phyloP scores from a whole-genome alignment of 2,329 filamentous ascomycete species.

The Alternaria gansuensis region DNA sequence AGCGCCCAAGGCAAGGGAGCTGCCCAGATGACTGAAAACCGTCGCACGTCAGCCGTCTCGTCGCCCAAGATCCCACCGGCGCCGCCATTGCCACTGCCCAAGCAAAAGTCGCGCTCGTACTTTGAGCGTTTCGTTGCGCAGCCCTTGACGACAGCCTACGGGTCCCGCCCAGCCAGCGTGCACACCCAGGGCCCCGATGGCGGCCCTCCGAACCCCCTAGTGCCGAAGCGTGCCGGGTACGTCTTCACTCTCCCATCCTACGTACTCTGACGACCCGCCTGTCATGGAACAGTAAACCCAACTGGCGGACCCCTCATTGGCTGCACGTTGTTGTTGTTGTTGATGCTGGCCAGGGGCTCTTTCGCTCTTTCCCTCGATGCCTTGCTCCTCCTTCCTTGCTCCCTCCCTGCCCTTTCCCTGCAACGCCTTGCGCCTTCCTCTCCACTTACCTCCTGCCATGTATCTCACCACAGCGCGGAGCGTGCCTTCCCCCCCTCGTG shows the following conservation, averaged over 20 bases:
- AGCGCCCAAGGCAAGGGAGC: not conserved
- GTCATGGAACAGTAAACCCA: not conserved
- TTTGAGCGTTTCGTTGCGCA: conserved; percentile 64
- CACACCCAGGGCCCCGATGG: conserved; percentile 55
- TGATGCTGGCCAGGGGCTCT: conserved; percentile 4
- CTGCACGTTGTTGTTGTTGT: not conserved
- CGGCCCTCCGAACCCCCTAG: conserved; percentile 48
- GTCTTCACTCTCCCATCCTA: conserved; percentile 20
- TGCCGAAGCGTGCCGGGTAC: conserved; percentile 51
- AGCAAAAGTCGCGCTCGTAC: conserved; percentile 46
- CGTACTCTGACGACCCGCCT: not conserved
- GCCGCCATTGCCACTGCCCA: conserved; percentile 50
- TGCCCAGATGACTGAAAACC: conserved; percentile 19
- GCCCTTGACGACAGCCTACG: conserved; percentile 60
- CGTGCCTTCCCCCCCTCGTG: conserved; percentile 1
- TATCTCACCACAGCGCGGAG: conserved; percentile 1
- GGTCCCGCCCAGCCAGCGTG: conserved; percentile 63
- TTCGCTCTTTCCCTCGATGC: conserved; percentile 9
- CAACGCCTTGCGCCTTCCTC: conserved; percentile 1
- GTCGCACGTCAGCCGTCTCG: conserved; percentile 23
- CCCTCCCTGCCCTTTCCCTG: conserved; percentile 5
- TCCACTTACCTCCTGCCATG: conserved; percentile 21
- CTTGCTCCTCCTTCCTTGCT: not conserved
- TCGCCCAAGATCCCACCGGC: conserved; percentile 41
- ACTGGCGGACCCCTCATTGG: conserved; percentile 12